phyloP scores from a whole-genome alignment of 345 rosid species.

The Salix udensis region DNA sequence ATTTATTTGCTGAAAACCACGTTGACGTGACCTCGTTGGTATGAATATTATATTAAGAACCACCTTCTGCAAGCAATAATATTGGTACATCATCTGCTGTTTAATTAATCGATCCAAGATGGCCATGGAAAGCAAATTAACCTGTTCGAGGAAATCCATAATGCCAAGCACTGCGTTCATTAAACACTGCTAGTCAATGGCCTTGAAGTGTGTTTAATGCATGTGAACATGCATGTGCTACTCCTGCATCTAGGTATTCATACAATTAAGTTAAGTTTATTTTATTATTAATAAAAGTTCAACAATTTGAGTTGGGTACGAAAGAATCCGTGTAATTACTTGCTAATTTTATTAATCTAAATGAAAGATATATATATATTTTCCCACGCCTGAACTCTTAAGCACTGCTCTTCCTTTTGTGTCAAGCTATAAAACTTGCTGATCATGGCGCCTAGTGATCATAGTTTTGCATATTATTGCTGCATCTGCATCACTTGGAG shows the following conservation, averaged over 20 bases:
- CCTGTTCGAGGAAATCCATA: not conserved
- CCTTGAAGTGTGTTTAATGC: not conserved
- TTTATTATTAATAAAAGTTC: not conserved
- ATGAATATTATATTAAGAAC: not conserved
- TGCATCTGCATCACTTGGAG: constrained; percentile 8
- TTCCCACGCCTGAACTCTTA: not conserved
- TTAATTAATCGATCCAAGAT: not conserved
- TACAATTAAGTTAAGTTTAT: not conserved
- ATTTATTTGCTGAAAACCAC: not conserved
- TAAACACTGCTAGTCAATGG: not conserved
- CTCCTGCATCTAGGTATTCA: not conserved
- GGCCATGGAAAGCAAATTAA: not conserved
- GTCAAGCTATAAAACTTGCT: not conserved
- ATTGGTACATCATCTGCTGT: not conserved
- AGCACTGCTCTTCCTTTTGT: not conserved
- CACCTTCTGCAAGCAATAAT: not conserved
- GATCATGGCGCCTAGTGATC: not conserved
- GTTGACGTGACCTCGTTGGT: not conserved
- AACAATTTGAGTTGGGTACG: not conserved
- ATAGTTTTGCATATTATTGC: not conserved
- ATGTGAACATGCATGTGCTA: not conserved
- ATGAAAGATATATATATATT: not conserved
- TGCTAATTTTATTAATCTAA: too few species aligned
- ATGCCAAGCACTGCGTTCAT: not conserved
- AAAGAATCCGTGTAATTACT: not conserved